These are phyloP conservation scores for Solanum dulcamara DNA, from an alignment of 257 asterid species.

Conservation along the genomic window DNA sequence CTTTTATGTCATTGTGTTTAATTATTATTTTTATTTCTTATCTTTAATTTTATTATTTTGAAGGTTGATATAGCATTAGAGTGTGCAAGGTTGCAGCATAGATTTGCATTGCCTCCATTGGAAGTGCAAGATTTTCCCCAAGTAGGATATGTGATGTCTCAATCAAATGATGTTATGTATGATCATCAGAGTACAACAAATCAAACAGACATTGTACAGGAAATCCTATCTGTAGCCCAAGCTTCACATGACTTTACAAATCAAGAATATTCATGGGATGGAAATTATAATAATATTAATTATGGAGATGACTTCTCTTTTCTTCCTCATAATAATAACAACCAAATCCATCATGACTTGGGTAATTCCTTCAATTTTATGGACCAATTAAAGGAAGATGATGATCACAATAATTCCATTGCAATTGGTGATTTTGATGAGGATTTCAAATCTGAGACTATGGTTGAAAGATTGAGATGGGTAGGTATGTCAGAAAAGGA, in stretches of 20 bases:
- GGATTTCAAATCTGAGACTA: conserved; percentile 29
- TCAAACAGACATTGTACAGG: conserved; percentile 55
- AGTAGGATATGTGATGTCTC: conserved; percentile 21
- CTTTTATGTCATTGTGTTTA: background rate
- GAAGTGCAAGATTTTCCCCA: conserved; percentile 60
- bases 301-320: conserved; percentile 45
- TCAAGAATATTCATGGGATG: conserved; percentile 32
- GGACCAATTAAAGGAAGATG: conserved; percentile 27
- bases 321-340: conserved; percentile 11
- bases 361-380: conserved; percentile 12
- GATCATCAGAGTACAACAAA: conserved; percentile 15
- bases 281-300: conserved; percentile 7
- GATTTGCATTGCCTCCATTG: conserved; percentile 59
- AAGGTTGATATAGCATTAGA: conserved; percentile 84
- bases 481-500: conserved; percentile 32
- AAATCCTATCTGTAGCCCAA: conserved; percentile 76
- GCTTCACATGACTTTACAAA: conserved; percentile 66
- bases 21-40: background rate
- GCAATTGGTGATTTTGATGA: conserved; percentile 40
- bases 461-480: conserved; percentile 47
- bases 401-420: conserved; percentile 24
- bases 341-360: conserved; percentile 22
- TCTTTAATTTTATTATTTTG: background rate
- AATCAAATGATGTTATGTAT: background rate
- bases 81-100: conserved; percentile 81